Percentiles rank a stretch among this genome's conserved stretches.
These are phyloP conservation scores for Rhytidhysteron rufulum DNA, from an alignment of 2,329 filamentous ascomycete genomes.

Conservation along the genomic window DNA sequence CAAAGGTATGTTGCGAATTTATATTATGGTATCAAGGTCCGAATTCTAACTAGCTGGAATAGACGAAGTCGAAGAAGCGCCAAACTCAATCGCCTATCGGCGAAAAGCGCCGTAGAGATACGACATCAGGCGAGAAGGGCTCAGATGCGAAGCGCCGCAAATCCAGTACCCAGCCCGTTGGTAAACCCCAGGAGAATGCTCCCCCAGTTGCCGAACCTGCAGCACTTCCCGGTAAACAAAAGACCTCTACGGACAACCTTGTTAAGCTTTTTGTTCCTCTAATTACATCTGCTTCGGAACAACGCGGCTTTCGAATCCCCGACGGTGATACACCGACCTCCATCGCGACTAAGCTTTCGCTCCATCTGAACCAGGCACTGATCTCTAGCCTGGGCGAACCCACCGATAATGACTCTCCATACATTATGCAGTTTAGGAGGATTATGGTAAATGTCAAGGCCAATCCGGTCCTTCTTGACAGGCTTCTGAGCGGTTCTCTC, in stretches of 20 bases:
- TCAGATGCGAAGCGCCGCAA: slow-evolving; percentile 34
- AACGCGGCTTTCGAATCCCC: slow-evolving; percentile 59
- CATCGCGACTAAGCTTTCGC: slow-evolving; percentile 65
- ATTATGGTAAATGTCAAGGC: slow-evolving; percentile 85
- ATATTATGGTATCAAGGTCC: no score
- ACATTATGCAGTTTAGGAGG: slow-evolving; percentile 65
- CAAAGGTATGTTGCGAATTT: slow-evolving; percentile 24
- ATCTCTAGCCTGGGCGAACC: slow-evolving; percentile 55
- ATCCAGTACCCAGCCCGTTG: slow-evolving; percentile 16
- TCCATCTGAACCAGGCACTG: slow-evolving; percentile 73
- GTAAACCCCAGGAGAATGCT: slow-evolving; percentile 11
- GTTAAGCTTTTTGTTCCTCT: slow-evolving; percentile 65
- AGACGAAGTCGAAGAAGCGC: slow-evolving; percentile 17
- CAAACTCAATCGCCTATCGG: slow-evolving; percentile 32
- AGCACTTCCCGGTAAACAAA: slow-evolving; percentile 60
- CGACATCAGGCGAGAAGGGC: slow-evolving; percentile 21
- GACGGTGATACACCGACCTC: slow-evolving; percentile 61
- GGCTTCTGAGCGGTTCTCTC: slow-evolving; percentile 69
- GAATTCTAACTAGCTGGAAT: no score
- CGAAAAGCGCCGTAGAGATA: slow-evolving; percentile 35
- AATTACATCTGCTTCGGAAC: slow-evolving; percentile 64
- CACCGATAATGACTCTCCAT: slow-evolving; percentile 40
- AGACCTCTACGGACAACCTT: slow-evolving; percentile 66
- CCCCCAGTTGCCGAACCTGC: slow-evolving; percentile 17
- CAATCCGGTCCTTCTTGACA: slow-evolving; percentile 73